Base-by-base conservation (phyloP, 169 alveolate genomes). In the Eimeria falciformis region DNA sequence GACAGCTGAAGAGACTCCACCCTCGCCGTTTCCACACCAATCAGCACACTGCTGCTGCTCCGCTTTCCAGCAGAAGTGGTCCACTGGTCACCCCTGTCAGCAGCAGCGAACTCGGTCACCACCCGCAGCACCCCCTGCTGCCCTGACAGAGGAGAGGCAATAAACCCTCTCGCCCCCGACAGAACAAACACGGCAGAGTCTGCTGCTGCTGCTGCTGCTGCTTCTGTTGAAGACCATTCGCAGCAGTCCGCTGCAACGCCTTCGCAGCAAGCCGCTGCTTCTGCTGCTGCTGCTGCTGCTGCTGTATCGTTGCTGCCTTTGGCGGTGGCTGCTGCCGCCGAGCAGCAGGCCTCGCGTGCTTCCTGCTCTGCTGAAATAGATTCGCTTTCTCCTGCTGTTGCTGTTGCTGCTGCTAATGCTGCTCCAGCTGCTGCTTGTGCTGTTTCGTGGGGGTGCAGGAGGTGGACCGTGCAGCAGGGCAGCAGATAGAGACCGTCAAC, bases 201-300 rank as follows among this genome's bases (percentile, higher is more conserved):
- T n/a, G 1, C 73, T 3, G 73, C 73, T 62, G 79, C 79, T 68
- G 79, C 79, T 27, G 79, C 79, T 33, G 79, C 79, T n/a, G 79
- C 79, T 68, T 11, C 79, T 33, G 50, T 23, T 27, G 53, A 17
- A 17, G 47, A 33, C 79, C 79, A 68, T n/a, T 68, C 79, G 79
- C 79, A 68, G 79, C 79, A 68, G 79, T 68, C 79, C 40, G 79
- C 79, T 17, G 79, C 79, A 18, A 68, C 6, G 79, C 79, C 79
- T 21, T 62, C 73, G 73, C 73, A 62, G 73, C 73, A 33, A 12
- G 79, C 79, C 11, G 79, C 79, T 33, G 79, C 79, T 68, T 43
- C 79, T 68, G 79, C 79, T n/a, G 79, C 21, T 25, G 53, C 79
- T 68, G 79, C 47, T 68, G 79, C 79, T 68, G 79, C 79, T 1